These are phyloP conservation scores for Guyanaporus albipodus DNA, from an alignment of 768 basidiomycete species.

Conservation along the genomic window DNA sequence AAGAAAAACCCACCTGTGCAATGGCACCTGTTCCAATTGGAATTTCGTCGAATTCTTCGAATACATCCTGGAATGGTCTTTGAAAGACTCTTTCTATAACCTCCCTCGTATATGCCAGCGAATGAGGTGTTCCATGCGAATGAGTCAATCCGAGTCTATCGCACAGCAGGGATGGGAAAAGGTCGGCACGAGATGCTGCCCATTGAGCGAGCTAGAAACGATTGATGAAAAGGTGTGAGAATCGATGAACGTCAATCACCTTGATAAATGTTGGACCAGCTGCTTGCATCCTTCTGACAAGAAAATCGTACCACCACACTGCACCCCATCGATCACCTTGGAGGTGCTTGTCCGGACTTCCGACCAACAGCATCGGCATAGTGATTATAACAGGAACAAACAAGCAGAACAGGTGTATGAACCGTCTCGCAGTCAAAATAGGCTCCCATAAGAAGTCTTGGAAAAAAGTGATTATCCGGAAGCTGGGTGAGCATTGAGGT, in stretches of 20 bases:
- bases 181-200: slow-evolving; percentile 93
- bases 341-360: slow-evolving; percentile 47
- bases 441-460: slow-evolving; percentile 75
- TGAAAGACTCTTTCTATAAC: slow-evolving; percentile 85
- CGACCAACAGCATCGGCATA: slow-evolving; percentile 79
- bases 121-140: slow-evolving; percentile 81
- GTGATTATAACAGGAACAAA: slow-evolving; percentile 86
- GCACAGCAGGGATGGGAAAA: slow-evolving; percentile 87
- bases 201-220: slow-evolving; percentile 83
- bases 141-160: slow-evolving; percentile 81
- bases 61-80: slow-evolving; percentile 80
- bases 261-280: slow-evolving; percentile 98
- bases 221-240: slow-evolving; percentile 8
- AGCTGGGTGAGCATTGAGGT: slow-evolving; percentile 43
- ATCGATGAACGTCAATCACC: slow-evolving; percentile 40
- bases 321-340: slow-evolving; percentile 88
- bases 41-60: slow-evolving; percentile 78
- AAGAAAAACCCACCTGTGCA: slow-evolving; percentile 56
- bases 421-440: slow-evolving; percentile 74
- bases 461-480: slow-evolving; percentile 45
- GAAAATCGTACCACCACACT: slow-evolving; percentile 94
- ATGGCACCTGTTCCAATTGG: slow-evolving; percentile 99
- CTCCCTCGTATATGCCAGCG: slow-evolving; percentile 69
- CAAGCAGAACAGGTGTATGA: slow-evolving; percentile 75
- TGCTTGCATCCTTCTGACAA: slow-evolving; percentile 85